Conservation (phyloP, 129 eudicot genomes). For the Dittrichia graveolens region DNA sequence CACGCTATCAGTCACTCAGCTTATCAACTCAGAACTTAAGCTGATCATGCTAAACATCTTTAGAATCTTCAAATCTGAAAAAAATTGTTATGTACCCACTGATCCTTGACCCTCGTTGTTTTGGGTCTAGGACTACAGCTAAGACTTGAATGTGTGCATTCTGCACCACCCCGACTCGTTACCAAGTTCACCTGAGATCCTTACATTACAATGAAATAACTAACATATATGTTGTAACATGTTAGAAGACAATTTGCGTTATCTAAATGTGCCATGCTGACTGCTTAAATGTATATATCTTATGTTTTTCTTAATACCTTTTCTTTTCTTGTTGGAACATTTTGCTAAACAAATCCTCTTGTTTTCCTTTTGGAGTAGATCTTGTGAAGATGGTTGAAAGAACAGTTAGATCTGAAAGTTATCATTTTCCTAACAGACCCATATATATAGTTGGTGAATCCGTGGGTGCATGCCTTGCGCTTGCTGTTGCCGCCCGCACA, state of each 20-base stretch:
- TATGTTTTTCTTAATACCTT: background rate
- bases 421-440: slow-evolving; percentile 45
- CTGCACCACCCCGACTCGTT: too few relatives aligned
- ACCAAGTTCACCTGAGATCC: too few relatives aligned
- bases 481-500: slow-evolving; percentile 58
- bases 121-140: too few relatives aligned
- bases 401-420: slow-evolving; percentile 47
- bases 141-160: too few relatives aligned
- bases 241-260: background rate
- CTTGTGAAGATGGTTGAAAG: slow-evolving; percentile 65
- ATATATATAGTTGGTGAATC: slow-evolving; percentile 71
- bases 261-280: background rate
- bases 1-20: too few relatives aligned
- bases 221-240: too few relatives aligned
- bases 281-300: background rate
- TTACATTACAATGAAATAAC: too few relatives aligned
- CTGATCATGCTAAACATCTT: too few relatives aligned
- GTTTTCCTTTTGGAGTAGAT: slow-evolving; percentile 34
- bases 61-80: too few relatives aligned
- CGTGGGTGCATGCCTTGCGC: slow-evolving; percentile 68
- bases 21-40: too few relatives aligned
- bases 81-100: too few relatives aligned
- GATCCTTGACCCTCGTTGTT: too few relatives aligned
- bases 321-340: background rate
- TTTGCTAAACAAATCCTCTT: background rate